These are phyloP conservation scores for Barbatosphaeria neglecta DNA, from an alignment of 495 filamentous ascomycete genomes.

Conservation along the genomic window DNA sequence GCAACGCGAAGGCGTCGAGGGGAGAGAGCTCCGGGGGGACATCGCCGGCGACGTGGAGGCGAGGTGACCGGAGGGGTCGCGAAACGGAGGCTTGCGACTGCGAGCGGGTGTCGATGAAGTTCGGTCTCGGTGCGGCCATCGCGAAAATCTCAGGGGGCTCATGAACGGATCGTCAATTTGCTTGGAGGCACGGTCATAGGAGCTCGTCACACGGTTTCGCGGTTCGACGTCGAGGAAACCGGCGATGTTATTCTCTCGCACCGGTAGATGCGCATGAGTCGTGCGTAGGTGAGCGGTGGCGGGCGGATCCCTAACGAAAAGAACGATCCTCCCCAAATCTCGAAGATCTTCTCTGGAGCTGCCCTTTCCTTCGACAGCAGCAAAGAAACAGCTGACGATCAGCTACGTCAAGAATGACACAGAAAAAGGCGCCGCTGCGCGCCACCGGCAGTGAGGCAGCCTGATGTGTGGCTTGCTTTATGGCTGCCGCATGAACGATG, in stretches of 20 bases:
- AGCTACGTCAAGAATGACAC: neutral
- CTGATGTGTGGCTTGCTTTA: neutral
- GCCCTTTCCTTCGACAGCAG: neutral
- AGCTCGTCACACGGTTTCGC: too few species aligned
- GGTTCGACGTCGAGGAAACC: neutral
- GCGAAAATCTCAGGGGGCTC: slow-evolving; percentile 2
- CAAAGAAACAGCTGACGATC: neutral
- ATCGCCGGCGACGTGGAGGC: slow-evolving; percentile 73
- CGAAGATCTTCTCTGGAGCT: neutral
- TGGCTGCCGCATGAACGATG: slow-evolving; percentile 21
- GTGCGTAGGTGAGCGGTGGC: neutral
- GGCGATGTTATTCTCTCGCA: neutral
- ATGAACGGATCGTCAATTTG: neutral
- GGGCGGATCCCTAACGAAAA: neutral
- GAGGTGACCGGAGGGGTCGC: slow-evolving; percentile 50
- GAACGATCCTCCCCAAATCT: too few species aligned
- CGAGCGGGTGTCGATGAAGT: slow-evolving; percentile 51
- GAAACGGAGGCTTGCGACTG: slow-evolving; percentile 49
- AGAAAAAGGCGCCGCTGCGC: neutral
- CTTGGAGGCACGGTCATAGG: neutral
- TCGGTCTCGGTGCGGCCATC: slow-evolving; percentile 45
- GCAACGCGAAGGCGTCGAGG: slow-evolving; percentile 84
- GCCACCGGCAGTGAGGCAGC: slow-evolving; percentile 1
- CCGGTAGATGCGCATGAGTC: neutral
- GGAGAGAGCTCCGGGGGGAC: slow-evolving; percentile 86